phyloP scores from a whole-genome alignment of 352 stramenopile species.

The Globisporangium megalacanthum region DNA sequence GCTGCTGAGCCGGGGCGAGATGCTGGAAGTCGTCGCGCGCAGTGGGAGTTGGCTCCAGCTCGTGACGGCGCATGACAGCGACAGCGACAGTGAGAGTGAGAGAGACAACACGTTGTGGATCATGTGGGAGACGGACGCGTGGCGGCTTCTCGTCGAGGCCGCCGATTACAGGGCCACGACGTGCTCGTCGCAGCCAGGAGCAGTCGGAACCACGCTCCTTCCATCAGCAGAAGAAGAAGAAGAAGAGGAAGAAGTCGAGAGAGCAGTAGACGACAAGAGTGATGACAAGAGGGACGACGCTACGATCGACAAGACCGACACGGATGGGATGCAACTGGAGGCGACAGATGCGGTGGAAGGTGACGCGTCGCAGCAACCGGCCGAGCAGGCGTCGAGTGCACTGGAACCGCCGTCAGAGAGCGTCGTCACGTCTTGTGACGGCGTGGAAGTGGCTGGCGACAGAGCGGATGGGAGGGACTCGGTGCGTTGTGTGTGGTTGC shows the following conservation, averaged over 20 bases:
- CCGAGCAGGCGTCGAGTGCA: too few species aligned
- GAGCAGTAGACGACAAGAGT: too few species aligned
- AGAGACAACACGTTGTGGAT: constrained; percentile 33
- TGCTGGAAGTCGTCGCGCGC: constrained; percentile 42
- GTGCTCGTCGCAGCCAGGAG: constrained; percentile 11
- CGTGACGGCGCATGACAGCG: constrained; percentile 3
- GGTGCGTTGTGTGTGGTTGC: too few species aligned
- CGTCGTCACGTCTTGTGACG: too few species aligned
- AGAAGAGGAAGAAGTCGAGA: too few species aligned
- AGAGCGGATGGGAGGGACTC: too few species aligned
- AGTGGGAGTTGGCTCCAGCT: constrained; percentile 56
- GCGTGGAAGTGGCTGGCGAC: too few species aligned
- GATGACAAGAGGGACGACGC: not conserved
- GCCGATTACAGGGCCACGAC: constrained; percentile 16
- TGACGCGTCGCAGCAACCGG: too few species aligned
- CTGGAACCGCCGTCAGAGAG: too few species aligned
- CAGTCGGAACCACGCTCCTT: not conserved
- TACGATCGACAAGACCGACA: too few species aligned
- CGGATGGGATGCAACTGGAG: too few species aligned
- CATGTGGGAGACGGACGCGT: constrained; percentile 53
- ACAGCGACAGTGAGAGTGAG: not conserved
- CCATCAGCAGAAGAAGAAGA: not conserved
- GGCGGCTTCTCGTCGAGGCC: constrained; percentile 43
- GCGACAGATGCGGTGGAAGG: too few species aligned
- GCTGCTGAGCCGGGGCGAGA: constrained; percentile 44